Evolutionary conservation across 768 basidiomycete species (phyloP), one percentile per base, ranked within the genome.

Genomic region (Agrocybe chaxingu): DNA sequence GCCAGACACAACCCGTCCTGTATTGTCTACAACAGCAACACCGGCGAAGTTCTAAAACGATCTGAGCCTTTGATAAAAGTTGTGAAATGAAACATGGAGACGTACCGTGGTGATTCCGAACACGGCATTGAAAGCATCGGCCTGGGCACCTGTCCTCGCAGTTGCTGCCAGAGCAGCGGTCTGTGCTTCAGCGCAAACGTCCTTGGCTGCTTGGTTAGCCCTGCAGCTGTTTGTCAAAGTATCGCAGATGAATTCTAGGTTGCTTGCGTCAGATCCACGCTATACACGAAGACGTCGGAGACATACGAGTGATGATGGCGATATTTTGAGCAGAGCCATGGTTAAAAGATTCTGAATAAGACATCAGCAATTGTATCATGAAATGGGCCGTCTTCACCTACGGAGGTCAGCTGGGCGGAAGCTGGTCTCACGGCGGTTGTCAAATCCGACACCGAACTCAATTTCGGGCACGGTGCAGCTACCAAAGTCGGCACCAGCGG

Each of bases 281-380:
- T n/a, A 42, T n/a, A 29, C 35, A 16, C n/a, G 9, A 11, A 24
- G 19, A n/a, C 7, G 12, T 40, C 13, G 7, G 5, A 12, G 7
- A 58, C 67, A 32, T 38, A 70, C 70, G 67, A 19, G 77, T 73
- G 66, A 83, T 82, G 62, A 81, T 79, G 54, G 68, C 72, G 57
- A 79, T 76, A 58, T 74, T 74, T 58, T 80, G 73, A 35, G 80
- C 81, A 12, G 81, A 81, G 13, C 74, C 77, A 50, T 81, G 80
- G 64, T 73, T 72, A 66, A 69, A 80, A 8, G 74, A 75, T 10
- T 57, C 72, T 75, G 5, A 43, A 3, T 5, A 11, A 32, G 8
- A 19, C 6, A 7, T 33, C 31, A 35, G 10, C 4, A 40, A 39
- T 36, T 18, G 10, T 31, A 19, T 41, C 6, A 29, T 19, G 9